phyloP scores from a whole-genome alignment of 768 basidiomycete genomes.

The Hygrocybe coccinea region DNA sequence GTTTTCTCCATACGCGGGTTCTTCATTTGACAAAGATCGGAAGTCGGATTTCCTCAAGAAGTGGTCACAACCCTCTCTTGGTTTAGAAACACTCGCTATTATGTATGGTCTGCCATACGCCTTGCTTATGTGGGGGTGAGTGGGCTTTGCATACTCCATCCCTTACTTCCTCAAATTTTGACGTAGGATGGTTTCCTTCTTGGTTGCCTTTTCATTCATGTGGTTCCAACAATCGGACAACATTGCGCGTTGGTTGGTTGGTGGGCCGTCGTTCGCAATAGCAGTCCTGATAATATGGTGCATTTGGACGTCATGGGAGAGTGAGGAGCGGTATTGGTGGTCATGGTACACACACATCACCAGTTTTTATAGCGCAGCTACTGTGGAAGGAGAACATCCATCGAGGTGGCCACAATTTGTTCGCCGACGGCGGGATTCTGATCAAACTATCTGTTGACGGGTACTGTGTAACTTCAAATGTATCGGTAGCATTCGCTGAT shows the following conservation, averaged over 20 bases:
- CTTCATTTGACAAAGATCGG: neutral
- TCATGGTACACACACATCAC: no score
- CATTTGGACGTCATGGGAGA: constrained; percentile 41
- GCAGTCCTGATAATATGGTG: constrained; percentile 40
- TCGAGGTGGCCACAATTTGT: no score
- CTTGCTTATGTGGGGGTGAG: constrained; percentile 57
- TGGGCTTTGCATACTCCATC: constrained; percentile 6
- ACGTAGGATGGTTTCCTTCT: constrained; percentile 37
- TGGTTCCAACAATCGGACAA: constrained; percentile 28
- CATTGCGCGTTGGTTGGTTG: constrained; percentile 27
- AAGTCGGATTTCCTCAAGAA: neutral
- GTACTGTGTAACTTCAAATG: no score
- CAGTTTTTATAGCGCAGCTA: no score
- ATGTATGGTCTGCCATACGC: constrained; percentile 53
- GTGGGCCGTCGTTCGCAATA: constrained; percentile 24
- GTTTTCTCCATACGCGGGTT: constrained; percentile 8
- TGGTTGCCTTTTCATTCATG: constrained; percentile 35
- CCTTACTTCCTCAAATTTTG: neutral
- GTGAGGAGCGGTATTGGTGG: constrained; percentile 11
- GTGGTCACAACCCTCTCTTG: constrained; percentile 19
- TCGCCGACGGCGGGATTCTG: no score
- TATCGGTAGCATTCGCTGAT: no score
- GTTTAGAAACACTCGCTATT: constrained; percentile 48
- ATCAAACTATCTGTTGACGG: no score
- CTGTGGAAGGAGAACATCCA: no score